Conservation (phyloP, 73 alveolate species). For the Breviolum minutum region DNA sequence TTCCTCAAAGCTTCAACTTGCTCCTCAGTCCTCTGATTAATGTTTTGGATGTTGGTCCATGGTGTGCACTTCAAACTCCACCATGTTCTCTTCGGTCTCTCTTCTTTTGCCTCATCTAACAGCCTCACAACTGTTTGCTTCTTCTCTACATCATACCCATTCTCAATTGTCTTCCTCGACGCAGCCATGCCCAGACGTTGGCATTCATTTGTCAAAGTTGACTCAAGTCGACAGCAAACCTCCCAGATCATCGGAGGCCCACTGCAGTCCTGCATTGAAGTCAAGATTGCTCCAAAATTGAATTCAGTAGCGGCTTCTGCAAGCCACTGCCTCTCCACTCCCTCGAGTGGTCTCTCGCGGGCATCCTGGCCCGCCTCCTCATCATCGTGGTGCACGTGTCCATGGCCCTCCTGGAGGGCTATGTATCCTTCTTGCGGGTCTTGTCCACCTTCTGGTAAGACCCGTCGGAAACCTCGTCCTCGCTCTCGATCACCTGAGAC, state of each 20-base stretch:
- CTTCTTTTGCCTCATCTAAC: neutral
- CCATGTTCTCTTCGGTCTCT: neutral
- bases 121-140: neutral
- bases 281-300: neutral
- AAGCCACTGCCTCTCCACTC: neutral
- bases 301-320: neutral
- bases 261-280: neutral
- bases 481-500: neutral
- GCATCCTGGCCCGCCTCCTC: neutral
- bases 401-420: neutral
- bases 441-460: neutral
- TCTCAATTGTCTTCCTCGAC: neutral
- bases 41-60: constrained; percentile 24
- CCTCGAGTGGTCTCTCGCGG: neutral
- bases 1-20: neutral
- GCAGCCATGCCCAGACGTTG: neutral
- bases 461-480: neutral
- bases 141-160: constrained; percentile 31
- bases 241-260: neutral
- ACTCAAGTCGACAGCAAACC: constrained; percentile 1
- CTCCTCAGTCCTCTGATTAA: neutral
- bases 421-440: too few relatives aligned
- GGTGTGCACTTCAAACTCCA: neutral
- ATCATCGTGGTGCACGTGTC: neutral
- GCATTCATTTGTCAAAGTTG: neutral